phyloP scores from a whole-genome alignment of 352 stramenopile genomes.

The Pythium grandisporangium region DNA sequence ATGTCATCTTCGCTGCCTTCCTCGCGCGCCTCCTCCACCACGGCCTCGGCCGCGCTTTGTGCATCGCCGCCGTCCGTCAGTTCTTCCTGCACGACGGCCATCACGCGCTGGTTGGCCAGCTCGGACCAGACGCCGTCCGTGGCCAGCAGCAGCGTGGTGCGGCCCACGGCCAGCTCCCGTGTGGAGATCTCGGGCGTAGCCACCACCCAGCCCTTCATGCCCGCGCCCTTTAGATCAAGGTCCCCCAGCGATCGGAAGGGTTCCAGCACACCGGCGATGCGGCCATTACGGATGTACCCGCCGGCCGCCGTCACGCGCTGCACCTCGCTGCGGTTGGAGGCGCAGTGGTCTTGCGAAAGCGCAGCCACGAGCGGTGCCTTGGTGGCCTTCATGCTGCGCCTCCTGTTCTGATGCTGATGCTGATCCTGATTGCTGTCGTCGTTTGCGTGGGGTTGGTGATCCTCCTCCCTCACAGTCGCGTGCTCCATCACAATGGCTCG shows the following conservation, averaged over 20 bases:
- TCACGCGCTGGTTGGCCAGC: conserved; percentile 46
- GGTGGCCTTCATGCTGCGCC: too few relatives aligned
- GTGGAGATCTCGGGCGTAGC: conserved; percentile 52
- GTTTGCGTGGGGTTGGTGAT: not conserved
- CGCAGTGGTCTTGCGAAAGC: conserved; percentile 70
- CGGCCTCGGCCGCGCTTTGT: conserved; percentile 37
- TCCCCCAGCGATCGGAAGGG: conserved; percentile 82
- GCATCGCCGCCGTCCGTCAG: conserved; percentile 15
- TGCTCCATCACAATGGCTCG: conserved; percentile 41
- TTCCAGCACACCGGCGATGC: conserved; percentile 69
- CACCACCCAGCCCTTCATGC: conserved; percentile 72
- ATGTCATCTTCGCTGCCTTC: conserved; percentile 62
- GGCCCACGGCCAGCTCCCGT: conserved; percentile 27
- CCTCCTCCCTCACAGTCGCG: conserved; percentile 11
- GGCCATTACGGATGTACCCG: conserved; percentile 55
- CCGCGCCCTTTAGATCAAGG: conserved; percentile 66
- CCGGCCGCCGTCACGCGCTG: conserved; percentile 48
- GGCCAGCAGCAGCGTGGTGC: conserved; percentile 46
- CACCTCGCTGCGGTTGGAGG: conserved; percentile 43
- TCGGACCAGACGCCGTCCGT: conserved; percentile 74
- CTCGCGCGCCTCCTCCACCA: conserved; percentile 35
- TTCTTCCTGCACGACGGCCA: conserved; percentile 31
- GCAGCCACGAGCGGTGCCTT: conserved; percentile 3
- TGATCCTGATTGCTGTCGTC: too few relatives aligned
- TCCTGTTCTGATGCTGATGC: too few relatives aligned